Evolutionary conservation across 495 filamentous ascomycete species (phyloP).

Genomic region (Cercophora samala): DNA sequence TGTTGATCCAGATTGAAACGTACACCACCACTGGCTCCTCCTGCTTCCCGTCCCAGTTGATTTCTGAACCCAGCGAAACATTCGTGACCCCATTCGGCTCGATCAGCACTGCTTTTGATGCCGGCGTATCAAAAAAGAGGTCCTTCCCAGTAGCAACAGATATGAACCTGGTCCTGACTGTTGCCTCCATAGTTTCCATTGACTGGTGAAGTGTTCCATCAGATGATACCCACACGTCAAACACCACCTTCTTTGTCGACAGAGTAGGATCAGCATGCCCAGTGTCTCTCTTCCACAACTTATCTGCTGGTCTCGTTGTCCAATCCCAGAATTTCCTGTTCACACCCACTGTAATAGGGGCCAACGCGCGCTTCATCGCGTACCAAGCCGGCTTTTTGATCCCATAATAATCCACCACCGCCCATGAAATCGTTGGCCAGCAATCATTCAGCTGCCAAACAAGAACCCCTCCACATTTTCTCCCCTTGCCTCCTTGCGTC

Average conservation of each 20-base stretch:
- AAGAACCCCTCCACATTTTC: conserved; percentile 74
- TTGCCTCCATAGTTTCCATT: background rate
- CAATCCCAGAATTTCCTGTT: conserved; percentile 59
- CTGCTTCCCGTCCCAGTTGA: conserved; percentile 40
- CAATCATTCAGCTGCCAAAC: conserved; percentile 94
- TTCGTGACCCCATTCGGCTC: conserved; percentile 66
- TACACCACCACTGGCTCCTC: conserved; percentile 50
- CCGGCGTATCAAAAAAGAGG: conserved; percentile 39
- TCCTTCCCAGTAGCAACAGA: conserved; percentile 63
- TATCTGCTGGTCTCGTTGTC: conserved; percentile 44
- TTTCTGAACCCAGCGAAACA: conserved; percentile 41
- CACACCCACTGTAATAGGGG: conserved; percentile 64
- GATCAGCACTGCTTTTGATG: conserved; percentile 44
- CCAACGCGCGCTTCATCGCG: conserved; percentile 65
- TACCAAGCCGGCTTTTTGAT: conserved; percentile 76
- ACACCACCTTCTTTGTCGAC: conserved; percentile 47
- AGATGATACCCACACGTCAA: conserved; percentile 71
- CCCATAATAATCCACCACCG: conserved; percentile 73
- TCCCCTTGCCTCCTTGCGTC: conserved; percentile 43
- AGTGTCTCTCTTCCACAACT: conserved; percentile 31
- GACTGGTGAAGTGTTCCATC: conserved; percentile 30
- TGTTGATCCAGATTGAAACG: conserved; percentile 43
- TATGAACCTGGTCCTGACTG: conserved; percentile 58
- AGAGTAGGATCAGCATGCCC: conserved; percentile 49
- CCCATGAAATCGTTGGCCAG: conserved; percentile 80